Conservation (phyloP, 2,329 filamentous ascomycete genomes). For the Diaporthe sp. region DNA sequence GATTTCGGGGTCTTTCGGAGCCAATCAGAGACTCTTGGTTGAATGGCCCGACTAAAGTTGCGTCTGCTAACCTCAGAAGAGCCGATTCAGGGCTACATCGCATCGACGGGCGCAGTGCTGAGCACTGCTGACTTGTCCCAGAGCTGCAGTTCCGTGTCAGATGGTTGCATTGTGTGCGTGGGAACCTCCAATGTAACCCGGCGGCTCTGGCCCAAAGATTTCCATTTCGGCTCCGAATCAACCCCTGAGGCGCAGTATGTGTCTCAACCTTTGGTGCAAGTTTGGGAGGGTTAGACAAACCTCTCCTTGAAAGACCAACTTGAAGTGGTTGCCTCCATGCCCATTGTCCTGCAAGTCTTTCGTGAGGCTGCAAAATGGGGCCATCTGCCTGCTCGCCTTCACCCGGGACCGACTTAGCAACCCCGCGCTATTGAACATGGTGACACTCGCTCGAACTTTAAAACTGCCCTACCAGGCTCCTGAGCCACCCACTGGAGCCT, state of each 20-base stretch:
- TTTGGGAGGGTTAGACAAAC: background rate
- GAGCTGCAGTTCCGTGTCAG: conserved; percentile 5
- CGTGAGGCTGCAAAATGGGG: background rate
- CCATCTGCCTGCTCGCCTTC: background rate
- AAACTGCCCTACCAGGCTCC: background rate
- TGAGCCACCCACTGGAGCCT: background rate
- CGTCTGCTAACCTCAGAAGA: background rate
- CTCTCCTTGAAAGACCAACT: background rate
- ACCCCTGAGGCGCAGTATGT: background rate
- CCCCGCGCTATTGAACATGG: background rate
- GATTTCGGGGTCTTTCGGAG: background rate
- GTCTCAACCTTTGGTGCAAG: background rate
- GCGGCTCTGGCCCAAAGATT: too few species aligned
- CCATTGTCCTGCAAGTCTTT: background rate
- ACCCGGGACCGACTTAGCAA: background rate
- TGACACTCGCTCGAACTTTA: background rate
- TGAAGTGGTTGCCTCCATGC: background rate
- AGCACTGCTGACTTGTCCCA: background rate
- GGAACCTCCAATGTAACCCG: background rate
- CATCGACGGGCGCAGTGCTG: background rate
- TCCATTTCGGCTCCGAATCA: background rate
- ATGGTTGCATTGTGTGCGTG: background rate
- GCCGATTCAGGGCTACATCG: background rate
- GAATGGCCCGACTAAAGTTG: background rate
- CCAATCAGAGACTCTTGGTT: background rate